Percentiles rank a stretch among this genome's conserved stretches.
These are phyloP conservation scores for Candida sp. DNA, from an alignment of 1,139 yeast genomes.

Conservation along the genomic window DNA sequence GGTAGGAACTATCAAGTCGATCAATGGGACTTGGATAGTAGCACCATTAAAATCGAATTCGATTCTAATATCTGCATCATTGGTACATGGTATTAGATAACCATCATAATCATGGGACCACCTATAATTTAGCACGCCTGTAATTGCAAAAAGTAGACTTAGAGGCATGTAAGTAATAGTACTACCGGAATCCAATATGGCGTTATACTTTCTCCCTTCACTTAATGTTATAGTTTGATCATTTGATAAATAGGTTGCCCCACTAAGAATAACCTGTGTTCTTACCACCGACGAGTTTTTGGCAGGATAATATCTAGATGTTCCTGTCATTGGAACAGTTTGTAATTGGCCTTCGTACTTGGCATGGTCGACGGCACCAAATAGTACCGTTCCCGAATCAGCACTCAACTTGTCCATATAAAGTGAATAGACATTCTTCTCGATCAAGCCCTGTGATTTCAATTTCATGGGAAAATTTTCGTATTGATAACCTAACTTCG, in stretches of 20 bases:
- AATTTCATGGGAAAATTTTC: slow-evolving; percentile 28
- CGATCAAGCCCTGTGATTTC: slow-evolving; percentile 41
- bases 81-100: slow-evolving; percentile 17
- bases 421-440: slow-evolving; percentile 49
- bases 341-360: slow-evolving; percentile 45
- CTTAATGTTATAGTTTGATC: not conserved
- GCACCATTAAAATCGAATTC: slow-evolving; percentile 27
- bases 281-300: slow-evolving; percentile 7
- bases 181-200: slow-evolving; percentile 61
- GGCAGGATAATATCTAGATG: not conserved
- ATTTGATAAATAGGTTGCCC: not conserved
- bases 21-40: slow-evolving; percentile 23
- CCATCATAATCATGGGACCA: slow-evolving; percentile 5
- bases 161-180: slow-evolving; percentile 54
- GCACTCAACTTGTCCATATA: slow-evolving; percentile 36
- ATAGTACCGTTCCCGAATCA: slow-evolving; percentile 41
- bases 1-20: slow-evolving; percentile 12
- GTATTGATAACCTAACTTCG: slow-evolving; percentile 12
- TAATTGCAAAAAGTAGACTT: slow-evolving; percentile 34
- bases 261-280: slow-evolving; percentile 18
- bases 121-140: slow-evolving; percentile 22
- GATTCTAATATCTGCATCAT: slow-evolving; percentile 11
- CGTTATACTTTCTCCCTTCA: slow-evolving; percentile 1
- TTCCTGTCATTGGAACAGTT: slow-evolving; percentile 18
- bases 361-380: slow-evolving; percentile 57